Base-by-base conservation (phyloP, 371 early-diverging fungal genomes). In the Chytridium lagenaria region DNA sequence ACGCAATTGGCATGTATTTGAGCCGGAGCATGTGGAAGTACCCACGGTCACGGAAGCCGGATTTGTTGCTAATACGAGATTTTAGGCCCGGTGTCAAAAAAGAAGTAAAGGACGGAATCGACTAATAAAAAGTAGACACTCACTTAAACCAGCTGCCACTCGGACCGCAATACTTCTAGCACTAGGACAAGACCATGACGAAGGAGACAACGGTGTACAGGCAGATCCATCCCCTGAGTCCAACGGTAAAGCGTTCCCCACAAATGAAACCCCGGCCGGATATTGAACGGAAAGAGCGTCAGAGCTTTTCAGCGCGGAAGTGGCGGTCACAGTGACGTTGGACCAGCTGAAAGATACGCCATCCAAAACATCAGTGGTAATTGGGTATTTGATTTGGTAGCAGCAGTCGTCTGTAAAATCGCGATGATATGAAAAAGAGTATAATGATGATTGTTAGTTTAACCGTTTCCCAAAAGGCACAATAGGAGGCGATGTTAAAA, bases 341-440 rank as follows among this genome's bases (percentile, higher is more conserved):
- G 23, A 16, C 55, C 55, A 55, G 19, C 5, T 10, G 30, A 55
- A 55, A 26, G 16, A 16, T 23, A 15, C 7, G 55, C 26, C 55
- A 26, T 55, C 26, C 7, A 55, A 28, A 15, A 26, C 26, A 7
- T 26, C 55, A 28, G 55, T 15, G 23, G 26, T 55, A 10, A 7
- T 26, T 10, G 55, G 55, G 30, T 55, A 55, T 55, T 55, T 55
- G 55, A 55, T 55, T 28, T 55, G 55, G 30, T 55, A 55, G 55
- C 55, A 55, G 55, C 55, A 55, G 10, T 55, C 55, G 26, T 55
- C 55, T 55, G 55, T n/a, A n/a, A n/a, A n/a, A n/a, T n/a, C n/a
- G n/a, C n/a, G n/a, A n/a, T n/a, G n/a, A n/a, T n/a, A n/a, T n/a
- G n/a, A n/a, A n/a, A n/a, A n/a, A n/a, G n/a, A n/a, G n/a, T n/a